phyloP scores from a whole-genome alignment of 108 stramenopile species.

The Ochromonas danica region DNA sequence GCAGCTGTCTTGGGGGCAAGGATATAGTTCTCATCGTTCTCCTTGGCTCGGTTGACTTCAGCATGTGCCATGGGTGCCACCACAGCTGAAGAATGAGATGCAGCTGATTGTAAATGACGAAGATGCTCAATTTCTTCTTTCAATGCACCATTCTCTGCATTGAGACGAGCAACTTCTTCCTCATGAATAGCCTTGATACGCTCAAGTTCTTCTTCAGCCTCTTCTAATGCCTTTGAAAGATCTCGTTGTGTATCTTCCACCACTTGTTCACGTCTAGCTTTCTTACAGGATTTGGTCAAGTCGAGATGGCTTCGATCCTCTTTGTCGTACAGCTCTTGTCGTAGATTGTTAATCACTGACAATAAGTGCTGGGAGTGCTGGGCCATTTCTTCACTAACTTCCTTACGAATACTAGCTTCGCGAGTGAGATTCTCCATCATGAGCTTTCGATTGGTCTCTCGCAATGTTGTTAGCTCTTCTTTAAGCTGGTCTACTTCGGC shows the following conservation, averaged over 20 bases:
- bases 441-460: neutral
- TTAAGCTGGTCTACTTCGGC: neutral
- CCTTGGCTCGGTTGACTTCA: too few species aligned
- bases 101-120: too few species aligned
- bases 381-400: constrained; percentile 48
- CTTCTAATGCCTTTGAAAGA: neutral
- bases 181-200: constrained; percentile 18
- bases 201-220: constrained; percentile 33
- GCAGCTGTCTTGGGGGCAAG: too few species aligned
- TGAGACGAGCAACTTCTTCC: neutral
- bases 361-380: neutral
- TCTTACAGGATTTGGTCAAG: neutral
- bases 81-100: too few species aligned
- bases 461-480: constrained; percentile 27
- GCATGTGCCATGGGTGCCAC: too few species aligned
- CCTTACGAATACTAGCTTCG: constrained; percentile 46
- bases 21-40: too few species aligned
- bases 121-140: neutral
- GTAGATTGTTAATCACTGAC: neutral
- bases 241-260: neutral
- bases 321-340: neutral
- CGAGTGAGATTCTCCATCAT: neutral
- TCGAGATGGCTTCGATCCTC: neutral
- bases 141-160: neutral
- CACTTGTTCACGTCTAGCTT: neutral